Percentiles rank a stretch among this genome's conserved stretches.
These are phyloP conservation scores for Alloteropsis angusta DNA, from an alignment of 202 grass and related monocot species.

Conservation along the genomic window DNA sequence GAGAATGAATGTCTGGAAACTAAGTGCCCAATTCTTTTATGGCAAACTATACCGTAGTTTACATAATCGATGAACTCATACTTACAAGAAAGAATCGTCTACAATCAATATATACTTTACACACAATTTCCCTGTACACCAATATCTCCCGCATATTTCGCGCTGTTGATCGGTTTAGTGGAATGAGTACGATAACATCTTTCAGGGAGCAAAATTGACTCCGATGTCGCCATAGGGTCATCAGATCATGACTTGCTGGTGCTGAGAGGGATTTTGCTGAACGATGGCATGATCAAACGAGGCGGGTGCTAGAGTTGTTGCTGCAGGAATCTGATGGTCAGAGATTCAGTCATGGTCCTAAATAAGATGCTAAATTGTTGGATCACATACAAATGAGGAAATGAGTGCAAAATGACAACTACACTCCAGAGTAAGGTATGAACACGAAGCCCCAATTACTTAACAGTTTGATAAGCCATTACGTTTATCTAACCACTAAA, in stretches of 20 bases:
- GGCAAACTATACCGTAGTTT: slow-evolving; percentile 24
- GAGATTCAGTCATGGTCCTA: slow-evolving; percentile 30
- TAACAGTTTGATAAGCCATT: background rate
- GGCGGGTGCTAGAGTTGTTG: slow-evolving; percentile 22
- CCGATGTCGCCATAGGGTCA: background rate
- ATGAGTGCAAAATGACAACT: too few species aligned
- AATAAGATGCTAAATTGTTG: background rate
- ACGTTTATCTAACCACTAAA: background rate
- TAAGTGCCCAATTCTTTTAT: slow-evolving; percentile 20
- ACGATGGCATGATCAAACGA: background rate
- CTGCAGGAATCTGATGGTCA: slow-evolving; percentile 37
- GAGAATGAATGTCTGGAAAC: background rate
- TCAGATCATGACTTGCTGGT: slow-evolving; percentile 23
- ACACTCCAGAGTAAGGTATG: too few species aligned
- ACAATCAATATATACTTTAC: slow-evolving; percentile 37
- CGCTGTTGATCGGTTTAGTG: background rate
- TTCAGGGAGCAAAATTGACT: slow-evolving; percentile 5
- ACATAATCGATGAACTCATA: slow-evolving; percentile 23
- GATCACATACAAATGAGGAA: background rate
- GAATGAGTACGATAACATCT: background rate
- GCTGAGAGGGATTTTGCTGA: background rate
- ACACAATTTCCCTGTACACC: slow-evolving; percentile 30
- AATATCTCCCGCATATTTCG: background rate
- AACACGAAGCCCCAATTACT: too few species aligned
- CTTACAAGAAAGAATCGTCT: slow-evolving; percentile 38